Conservation (phyloP, 805 yeast genomes). For the Metschnikowia gelsemii region DNA sequence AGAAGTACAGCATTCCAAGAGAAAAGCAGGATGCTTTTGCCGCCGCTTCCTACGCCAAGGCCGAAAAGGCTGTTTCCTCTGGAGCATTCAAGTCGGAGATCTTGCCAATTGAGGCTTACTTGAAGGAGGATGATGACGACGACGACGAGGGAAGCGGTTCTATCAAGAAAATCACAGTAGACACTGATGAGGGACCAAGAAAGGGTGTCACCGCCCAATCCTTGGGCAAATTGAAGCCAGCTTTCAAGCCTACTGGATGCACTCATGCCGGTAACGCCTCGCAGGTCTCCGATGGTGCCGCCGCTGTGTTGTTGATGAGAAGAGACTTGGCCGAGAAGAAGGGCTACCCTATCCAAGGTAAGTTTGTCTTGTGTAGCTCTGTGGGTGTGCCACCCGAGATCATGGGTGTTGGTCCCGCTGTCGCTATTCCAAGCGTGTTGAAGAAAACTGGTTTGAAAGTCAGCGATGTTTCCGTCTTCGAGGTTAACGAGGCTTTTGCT, state of each 20-base stretch:
- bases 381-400: constrained; percentile 97
- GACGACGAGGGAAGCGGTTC: constrained; percentile 45
- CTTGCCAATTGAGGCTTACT: constrained; percentile 68
- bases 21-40: constrained; percentile 84
- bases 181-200: constrained; percentile 88
- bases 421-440: constrained; percentile 85
- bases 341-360: constrained; percentile 72
- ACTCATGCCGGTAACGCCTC: constrained; percentile 97
- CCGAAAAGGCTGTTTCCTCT: constrained; percentile 64
- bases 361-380: constrained; percentile 72
- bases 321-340: constrained; percentile 78
- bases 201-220: constrained; percentile 77
- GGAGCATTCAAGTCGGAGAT: constrained; percentile 90
- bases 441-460: constrained; percentile 56
- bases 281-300: constrained; percentile 95
- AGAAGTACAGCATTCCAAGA: constrained; percentile 62
- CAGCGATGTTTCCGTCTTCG: constrained; percentile 72
- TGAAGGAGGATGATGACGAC: constrained; percentile 53
- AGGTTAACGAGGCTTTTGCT: constrained; percentile 96
- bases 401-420: constrained; percentile 98
- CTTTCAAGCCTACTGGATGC: constrained; percentile 78
- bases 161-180: constrained; percentile 44
- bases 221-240: constrained; percentile 76
- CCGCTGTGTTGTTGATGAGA: constrained; percentile 80
- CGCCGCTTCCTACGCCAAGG: constrained; percentile 81